Conservation (phyloP, 2,329 filamentous ascomycete species). For the Botryotinia globosa region DNA sequence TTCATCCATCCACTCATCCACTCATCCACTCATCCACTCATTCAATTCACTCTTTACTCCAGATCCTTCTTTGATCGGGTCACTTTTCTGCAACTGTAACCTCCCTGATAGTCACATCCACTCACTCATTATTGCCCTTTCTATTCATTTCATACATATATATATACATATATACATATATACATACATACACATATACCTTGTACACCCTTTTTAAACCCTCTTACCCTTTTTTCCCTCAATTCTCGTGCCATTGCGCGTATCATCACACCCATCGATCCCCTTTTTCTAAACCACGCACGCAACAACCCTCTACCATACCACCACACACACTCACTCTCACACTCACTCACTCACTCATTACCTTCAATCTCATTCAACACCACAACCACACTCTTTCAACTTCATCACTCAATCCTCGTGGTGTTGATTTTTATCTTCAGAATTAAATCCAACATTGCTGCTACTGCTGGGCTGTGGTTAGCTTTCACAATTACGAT, state of each 20-base stretch:
- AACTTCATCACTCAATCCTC: not conserved
- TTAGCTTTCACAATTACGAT: constrained; percentile 12
- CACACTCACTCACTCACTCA: not conserved
- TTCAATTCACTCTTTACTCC: not conserved
- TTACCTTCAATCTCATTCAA: not conserved
- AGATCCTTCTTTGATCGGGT: not conserved
- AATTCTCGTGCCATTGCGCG: constrained; percentile 8
- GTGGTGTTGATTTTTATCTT: not conserved
- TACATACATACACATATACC: not conserved
- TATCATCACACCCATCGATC: constrained; percentile 8
- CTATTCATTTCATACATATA: not conserved
- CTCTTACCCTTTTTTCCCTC: constrained; percentile 8
- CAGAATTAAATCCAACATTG: not conserved
- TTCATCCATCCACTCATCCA: not conserved
- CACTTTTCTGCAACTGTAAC: not conserved
- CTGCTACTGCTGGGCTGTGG: constrained; percentile 21
- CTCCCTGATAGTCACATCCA: constrained; percentile 4
- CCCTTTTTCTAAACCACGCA: constrained; percentile 8
- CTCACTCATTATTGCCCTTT: constrained; percentile 12
- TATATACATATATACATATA: not conserved
- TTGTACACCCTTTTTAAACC: not conserved
- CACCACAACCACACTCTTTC: constrained; percentile 6
- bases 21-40: not conserved
- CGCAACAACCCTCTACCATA: not conserved
- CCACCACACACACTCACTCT: too few relatives aligned